Evolutionary conservation across 495 filamentous ascomycete species (phyloP), one percentile per base, ranked within the genome.

Genomic region (Choiromyces venosus): DNA sequence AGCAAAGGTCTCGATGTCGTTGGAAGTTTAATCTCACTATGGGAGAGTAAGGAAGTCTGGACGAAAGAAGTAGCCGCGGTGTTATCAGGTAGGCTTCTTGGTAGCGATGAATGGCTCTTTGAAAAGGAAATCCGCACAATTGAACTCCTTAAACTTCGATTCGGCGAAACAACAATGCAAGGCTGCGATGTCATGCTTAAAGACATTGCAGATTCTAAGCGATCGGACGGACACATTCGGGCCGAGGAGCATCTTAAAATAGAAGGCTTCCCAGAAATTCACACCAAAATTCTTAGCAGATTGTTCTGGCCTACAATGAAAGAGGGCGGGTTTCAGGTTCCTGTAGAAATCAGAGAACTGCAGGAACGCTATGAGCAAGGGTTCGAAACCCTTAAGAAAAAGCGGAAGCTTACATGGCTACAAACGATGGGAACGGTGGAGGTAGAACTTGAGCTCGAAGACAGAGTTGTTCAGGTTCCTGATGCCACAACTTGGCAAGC

Each of bases 161-260:
- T 97, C 69, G 96, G 94, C 21, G 93, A 97, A 76, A 86, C 88
- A 5, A 87, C 90, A 12, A 84, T 97, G 64, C 95, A 98, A 81
- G 90, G 90, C 64, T 97, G 92, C 83, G 93, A 98, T 79, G 95
- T 99, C 72, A 99, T 99, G 95, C 87, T 98, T 37, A 90, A 89
- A 66, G 95, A 99, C 83, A 90, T 98, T n/a, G 86, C 90, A 66
- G 93, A 97, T 78, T 97, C 93, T 18, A 86, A 87, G 65, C 87
- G 89, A 65, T 87, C 95, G 66, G 89, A 96, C 78, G 79, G 83
- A 37, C 81, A 85, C 37, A 91, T 96, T 39, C 82, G 88, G 21
- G 86, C 85, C 40, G 86, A 86, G 38, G 80, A 76, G 44, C 74
- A 78, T 68, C 82, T 81, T 66, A 78, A 79, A 52, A 76, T 68